These are phyloP conservation scores for Penicillium riverlandense DNA, from an alignment of 495 filamentous ascomycete species.

Conservation along the genomic window DNA sequence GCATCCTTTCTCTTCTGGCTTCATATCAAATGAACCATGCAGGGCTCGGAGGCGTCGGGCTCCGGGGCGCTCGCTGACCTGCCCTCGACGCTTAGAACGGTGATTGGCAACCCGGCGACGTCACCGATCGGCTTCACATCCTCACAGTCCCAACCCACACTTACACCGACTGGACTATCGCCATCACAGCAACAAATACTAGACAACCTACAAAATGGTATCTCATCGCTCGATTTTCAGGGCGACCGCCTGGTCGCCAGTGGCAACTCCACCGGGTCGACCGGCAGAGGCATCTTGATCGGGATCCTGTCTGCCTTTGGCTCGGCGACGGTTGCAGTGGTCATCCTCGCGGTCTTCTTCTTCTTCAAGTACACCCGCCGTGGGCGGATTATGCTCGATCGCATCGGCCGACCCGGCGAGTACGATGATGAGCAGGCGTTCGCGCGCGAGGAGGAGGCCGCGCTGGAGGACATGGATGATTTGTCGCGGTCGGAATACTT, in stretches of 20 bases:
- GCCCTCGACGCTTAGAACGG: conserved; percentile 28
- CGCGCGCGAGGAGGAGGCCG: conserved; percentile 86
- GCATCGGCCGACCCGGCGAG: conserved; percentile 88
- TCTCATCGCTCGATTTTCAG: conserved; percentile 18
- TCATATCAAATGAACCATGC: conserved; percentile 39
- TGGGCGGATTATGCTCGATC: conserved; percentile 88
- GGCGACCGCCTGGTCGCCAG: conserved; percentile 20
- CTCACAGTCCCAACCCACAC: conserved; percentile 3
- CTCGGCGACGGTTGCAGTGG: conserved; percentile 73
- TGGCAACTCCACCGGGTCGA: conserved; percentile 43
- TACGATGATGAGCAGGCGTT: conserved; percentile 97
- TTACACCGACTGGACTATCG: conserved; percentile 7
- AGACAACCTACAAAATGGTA: conserved; percentile 22
- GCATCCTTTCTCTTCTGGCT: background rate
- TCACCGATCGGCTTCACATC: conserved; percentile 22
- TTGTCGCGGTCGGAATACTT: conserved; percentile 82
- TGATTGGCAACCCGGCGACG: conserved; percentile 26
- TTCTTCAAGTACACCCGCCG: conserved; percentile 87
- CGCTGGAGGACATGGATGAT: conserved; percentile 93
- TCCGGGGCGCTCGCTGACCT: conserved; percentile 31
- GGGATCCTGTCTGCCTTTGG: conserved; percentile 96
- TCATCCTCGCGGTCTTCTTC: conserved; percentile 80
- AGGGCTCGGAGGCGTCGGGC: conserved; percentile 37
- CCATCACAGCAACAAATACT: conserved; percentile 21
- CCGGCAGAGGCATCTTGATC: conserved; percentile 81